Evolutionary conservation across 306 rosid genomes (phyloP).

Genomic region (Vigna radiata): DNA sequence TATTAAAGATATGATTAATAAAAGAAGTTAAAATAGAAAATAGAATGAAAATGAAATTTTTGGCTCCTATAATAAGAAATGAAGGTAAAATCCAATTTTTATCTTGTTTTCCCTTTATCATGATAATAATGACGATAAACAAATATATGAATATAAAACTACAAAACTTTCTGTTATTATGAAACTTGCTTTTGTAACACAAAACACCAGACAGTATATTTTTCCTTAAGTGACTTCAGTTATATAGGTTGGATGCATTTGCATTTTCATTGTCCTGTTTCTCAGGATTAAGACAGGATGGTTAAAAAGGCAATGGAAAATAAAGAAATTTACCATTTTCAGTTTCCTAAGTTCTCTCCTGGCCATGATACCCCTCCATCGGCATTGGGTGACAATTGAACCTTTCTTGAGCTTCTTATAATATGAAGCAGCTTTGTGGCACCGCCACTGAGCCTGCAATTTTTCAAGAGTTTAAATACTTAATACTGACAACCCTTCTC

Average conservation of each 20-base stretch:
- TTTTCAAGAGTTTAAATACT: constrained; percentile 40
- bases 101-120: constrained; percentile 15
- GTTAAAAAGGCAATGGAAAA: constrained; percentile 1
- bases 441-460: constrained; percentile 87
- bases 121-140: constrained; percentile 4
- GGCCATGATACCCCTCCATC: constrained; percentile 81
- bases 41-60: constrained; percentile 10
- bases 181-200: not conserved
- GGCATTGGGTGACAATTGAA: constrained; percentile 75
- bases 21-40: constrained; percentile 5
- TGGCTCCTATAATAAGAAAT: constrained; percentile 20
- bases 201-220: constrained; percentile 20
- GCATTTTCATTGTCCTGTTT: constrained; percentile 11
- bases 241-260: constrained; percentile 32
- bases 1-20: not conserved
- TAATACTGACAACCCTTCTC: not conserved
- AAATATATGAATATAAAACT: not conserved
- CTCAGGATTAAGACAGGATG: constrained; percentile 25
- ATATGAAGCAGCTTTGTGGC: constrained; percentile 74
- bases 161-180: not conserved
- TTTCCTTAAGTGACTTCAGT: constrained; percentile 19
- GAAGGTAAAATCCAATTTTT: constrained; percentile 20
- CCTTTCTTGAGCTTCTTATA: constrained; percentile 84
- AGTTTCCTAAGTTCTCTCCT: constrained; percentile 90
- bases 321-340: constrained; percentile 69